These are phyloP conservation scores for Talaromyces proteolyticus DNA, from an alignment of 495 filamentous ascomycete species.

Conservation along the genomic window DNA sequence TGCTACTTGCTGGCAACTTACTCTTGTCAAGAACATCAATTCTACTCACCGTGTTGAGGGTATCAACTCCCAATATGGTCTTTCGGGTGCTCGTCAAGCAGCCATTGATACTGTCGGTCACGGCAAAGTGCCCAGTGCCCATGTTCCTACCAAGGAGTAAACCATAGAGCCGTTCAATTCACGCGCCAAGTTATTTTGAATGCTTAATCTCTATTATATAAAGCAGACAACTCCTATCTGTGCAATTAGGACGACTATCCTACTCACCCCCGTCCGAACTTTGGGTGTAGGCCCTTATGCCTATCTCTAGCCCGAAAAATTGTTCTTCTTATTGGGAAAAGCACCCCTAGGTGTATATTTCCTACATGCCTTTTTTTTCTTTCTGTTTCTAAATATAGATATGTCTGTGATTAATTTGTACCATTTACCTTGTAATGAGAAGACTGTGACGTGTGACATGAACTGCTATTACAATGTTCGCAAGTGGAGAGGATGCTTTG, in stretches of 20 bases:
- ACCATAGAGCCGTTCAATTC: too few relatives aligned
- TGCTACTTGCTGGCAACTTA: constrained; percentile 96
- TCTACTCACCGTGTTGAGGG: constrained; percentile 91
- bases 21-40: constrained; percentile 96
- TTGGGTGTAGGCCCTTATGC: too few relatives aligned
- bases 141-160: constrained; percentile 16
- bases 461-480: too few relatives aligned
- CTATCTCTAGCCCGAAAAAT: too few relatives aligned
- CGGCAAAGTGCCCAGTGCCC: constrained; percentile 34
- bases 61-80: constrained; percentile 64
- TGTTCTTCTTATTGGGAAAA: too few relatives aligned
- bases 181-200: too few relatives aligned
- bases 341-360: background rate
- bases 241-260: too few relatives aligned
- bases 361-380: background rate
- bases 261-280: too few relatives aligned
- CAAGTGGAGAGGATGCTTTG: too few relatives aligned
- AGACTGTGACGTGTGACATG: background rate
- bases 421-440: background rate
- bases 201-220: too few relatives aligned
- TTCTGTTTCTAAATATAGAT: background rate
- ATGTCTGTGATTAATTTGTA: background rate
- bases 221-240: too few relatives aligned
- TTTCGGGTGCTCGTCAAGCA: constrained; percentile 59
- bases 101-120: constrained; percentile 30